phyloP scores from a whole-genome alignment of 164 flowering plant genomes.

The Stephania japonica region DNA sequence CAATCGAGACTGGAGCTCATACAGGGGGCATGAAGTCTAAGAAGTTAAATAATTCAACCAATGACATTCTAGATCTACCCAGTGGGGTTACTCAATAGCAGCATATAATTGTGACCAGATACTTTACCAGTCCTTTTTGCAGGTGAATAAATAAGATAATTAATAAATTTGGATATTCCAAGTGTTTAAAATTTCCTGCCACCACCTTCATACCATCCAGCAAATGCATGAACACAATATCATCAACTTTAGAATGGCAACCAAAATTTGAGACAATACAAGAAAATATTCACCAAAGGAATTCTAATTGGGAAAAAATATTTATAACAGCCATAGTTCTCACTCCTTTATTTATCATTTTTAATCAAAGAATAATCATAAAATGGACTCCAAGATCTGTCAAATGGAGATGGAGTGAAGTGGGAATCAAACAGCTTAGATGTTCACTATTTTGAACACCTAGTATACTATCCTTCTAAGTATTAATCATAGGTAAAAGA shows the following conservation, averaged over 20 bases:
- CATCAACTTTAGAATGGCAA: neutral
- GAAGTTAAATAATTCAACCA: neutral
- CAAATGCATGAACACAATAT: neutral
- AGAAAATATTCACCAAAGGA: too few species aligned
- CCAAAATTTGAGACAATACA: neutral
- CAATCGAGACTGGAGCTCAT: neutral
- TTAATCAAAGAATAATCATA: neutral
- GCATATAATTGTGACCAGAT: neutral
- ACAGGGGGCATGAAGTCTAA: neutral
- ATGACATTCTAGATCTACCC: too few species aligned
- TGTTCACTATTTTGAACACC: neutral
- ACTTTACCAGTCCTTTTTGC: neutral
- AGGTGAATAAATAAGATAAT: too few species aligned
- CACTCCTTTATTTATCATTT: neutral
- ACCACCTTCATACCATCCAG: neutral
- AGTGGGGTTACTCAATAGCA: neutral
- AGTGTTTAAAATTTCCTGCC: neutral
- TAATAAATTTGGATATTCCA: neutral
- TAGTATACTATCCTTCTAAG: neutral
- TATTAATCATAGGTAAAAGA: neutral
- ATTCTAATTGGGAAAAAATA: too few species aligned
- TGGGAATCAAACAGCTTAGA: neutral
- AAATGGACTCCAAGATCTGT: neutral
- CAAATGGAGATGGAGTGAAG: neutral
- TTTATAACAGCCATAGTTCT: neutral